Percentiles rank a stretch among this genome's conserved stretches.
phyloP scores from a whole-genome alignment of 2,329 filamentous ascomycete genomes.

The Ampelomyces quisqualis region DNA sequence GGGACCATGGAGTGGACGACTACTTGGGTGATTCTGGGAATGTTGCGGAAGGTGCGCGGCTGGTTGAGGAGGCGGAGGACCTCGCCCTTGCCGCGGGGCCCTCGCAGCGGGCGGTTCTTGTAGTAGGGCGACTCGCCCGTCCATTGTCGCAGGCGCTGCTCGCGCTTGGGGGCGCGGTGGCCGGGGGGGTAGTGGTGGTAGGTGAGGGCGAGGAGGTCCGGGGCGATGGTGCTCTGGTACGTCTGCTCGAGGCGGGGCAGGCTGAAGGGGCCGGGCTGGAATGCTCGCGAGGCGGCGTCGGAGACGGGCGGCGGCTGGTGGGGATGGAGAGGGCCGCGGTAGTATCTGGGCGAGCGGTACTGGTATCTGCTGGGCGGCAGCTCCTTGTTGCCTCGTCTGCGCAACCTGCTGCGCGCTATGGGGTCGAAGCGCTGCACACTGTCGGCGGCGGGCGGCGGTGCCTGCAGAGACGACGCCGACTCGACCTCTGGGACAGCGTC shows the following conservation, averaged over 20 bases:
- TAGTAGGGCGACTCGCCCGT: conserved; percentile 90
- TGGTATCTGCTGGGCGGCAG: conserved; percentile 73
- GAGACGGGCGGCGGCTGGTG: conserved; percentile 85
- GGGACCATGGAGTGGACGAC: conserved; percentile 76
- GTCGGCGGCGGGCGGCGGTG: conserved; percentile 43
- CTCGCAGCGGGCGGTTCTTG: conserved; percentile 82
- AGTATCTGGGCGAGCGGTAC: conserved; percentile 90
- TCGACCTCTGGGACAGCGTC: conserved; percentile 51
- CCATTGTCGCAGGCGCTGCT: conserved; percentile 77
- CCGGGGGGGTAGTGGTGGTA: conserved; percentile 86
- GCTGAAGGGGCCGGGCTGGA: conserved; percentile 87
- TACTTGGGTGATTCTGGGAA: conserved; percentile 78
- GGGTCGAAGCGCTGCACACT: conserved; percentile 52
- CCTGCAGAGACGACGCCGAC: conserved; percentile 48
- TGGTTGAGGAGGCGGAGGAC: conserved; percentile 67
- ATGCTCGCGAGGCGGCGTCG: conserved; percentile 83
- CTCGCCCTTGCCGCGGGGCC: conserved; percentile 75
- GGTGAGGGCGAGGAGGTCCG: conserved; percentile 83
- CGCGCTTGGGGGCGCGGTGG: conserved; percentile 58
- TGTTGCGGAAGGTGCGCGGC: conserved; percentile 73
- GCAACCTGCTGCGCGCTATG: conserved; percentile 47
- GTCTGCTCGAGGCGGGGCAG: conserved; percentile 86
- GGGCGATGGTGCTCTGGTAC: conserved; percentile 79
- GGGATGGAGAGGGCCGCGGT: conserved; percentile 89
- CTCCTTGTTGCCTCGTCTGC: conserved; percentile 46